phyloP scores from a whole-genome alignment of 495 filamentous ascomycete species.

The Barbatosphaeria neglecta region DNA sequence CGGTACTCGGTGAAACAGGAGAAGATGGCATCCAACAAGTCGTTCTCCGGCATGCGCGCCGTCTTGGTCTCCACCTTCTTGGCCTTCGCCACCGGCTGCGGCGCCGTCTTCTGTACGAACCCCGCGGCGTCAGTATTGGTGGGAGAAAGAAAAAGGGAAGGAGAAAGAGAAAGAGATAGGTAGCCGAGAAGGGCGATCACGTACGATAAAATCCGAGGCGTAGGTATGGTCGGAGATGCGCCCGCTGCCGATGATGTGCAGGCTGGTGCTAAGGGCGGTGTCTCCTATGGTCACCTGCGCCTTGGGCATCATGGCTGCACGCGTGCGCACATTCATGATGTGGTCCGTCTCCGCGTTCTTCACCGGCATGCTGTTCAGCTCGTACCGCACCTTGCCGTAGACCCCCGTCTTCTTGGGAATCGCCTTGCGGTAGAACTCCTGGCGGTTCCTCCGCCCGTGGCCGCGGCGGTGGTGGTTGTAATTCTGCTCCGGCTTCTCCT shows the following conservation, averaged over 20 bases:
- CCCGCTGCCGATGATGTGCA: conserved; percentile 22
- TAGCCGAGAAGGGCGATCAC: no score
- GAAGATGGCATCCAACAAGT: conserved; percentile 75
- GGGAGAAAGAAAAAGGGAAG: neutral
- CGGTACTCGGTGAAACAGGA: conserved; percentile 67
- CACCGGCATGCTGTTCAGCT: conserved; percentile 65
- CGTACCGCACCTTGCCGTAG: conserved; percentile 58
- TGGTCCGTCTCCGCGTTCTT: conserved; percentile 59
- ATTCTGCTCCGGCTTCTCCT: conserved; percentile 26
- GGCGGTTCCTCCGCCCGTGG: conserved; percentile 34
- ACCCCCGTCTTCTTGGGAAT: conserved; percentile 83
- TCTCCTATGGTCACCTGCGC: conserved; percentile 20
- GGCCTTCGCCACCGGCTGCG: conserved; percentile 33
- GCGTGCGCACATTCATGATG: conserved; percentile 47
- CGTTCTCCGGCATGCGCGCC: conserved; percentile 74
- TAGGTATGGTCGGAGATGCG: conserved; percentile 31
- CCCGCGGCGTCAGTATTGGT: conserved; percentile 13
- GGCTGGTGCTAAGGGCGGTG: conserved; percentile 15
- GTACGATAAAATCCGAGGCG: conserved; percentile 48
- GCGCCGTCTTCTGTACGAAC: conserved; percentile 40
- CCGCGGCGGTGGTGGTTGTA: conserved; percentile 21
- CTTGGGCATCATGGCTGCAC: conserved; percentile 54
- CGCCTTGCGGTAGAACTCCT: conserved; percentile 61
- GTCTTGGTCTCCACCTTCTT: conserved; percentile 65
- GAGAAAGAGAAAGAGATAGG: neutral